phyloP scores from a whole-genome alignment of 352 stramenopile genomes.

The Globisporangium canariense region DNA sequence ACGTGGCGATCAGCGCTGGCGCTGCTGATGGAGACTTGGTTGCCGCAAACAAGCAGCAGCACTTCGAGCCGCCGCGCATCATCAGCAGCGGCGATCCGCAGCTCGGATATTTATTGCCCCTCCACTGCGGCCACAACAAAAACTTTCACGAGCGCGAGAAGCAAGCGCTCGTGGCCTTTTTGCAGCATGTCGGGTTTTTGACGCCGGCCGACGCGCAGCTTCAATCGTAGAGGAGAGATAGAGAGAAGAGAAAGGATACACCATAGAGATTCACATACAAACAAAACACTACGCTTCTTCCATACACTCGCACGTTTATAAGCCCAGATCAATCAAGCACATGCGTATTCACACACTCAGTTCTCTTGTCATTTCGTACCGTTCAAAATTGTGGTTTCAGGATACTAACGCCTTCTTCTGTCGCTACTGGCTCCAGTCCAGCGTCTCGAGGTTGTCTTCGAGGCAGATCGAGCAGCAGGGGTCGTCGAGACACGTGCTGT shows the following conservation, averaged over 20 bases:
- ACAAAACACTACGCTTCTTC: neutral
- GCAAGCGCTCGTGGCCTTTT: constrained; percentile 51
- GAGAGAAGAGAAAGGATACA: neutral
- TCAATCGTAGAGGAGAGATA: neutral
- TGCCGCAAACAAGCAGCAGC: neutral
- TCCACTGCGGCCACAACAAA: constrained; percentile 86
- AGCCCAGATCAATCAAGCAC: neutral
- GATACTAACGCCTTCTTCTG: neutral
- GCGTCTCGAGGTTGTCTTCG: constrained; percentile 42
- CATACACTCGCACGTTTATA: neutral
- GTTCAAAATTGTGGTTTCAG: constrained; percentile 13
- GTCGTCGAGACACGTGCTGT: constrained; percentile 60
- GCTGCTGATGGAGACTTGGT: constrained; percentile 9
- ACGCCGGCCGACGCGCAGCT: neutral
- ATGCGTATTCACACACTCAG: neutral
- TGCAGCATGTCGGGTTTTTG: constrained; percentile 44
- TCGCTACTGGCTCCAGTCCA: constrained; percentile 26
- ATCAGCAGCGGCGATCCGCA: constrained; percentile 31
- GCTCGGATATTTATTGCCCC: constrained; percentile 54
- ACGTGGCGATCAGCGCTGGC: neutral
- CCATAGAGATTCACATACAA: neutral
- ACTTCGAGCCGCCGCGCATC: constrained; percentile 23
- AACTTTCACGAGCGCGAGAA: constrained; percentile 80
- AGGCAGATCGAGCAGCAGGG: constrained; percentile 68
- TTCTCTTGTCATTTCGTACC: neutral